Evolutionary conservation across 108 stramenopile genomes (phyloP).

Genomic region (Cyclostephanos tholiformis): DNA sequence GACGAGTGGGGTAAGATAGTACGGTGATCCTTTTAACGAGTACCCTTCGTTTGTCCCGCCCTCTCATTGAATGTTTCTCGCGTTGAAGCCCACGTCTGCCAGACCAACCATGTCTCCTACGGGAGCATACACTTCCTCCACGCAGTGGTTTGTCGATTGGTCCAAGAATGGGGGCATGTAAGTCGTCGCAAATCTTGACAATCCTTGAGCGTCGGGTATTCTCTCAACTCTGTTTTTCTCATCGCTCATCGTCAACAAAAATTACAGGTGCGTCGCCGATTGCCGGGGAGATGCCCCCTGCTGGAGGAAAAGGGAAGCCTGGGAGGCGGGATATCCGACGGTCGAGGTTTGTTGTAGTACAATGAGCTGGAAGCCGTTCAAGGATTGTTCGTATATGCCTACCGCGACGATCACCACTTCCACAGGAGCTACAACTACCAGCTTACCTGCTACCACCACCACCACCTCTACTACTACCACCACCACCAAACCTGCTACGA

Average conservation of each 20-base stretch:
- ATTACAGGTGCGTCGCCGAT: conserved; percentile 1
- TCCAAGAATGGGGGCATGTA: not conserved
- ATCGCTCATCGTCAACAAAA: not conserved
- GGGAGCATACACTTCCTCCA: not conserved
- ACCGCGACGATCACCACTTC: conserved; percentile 9
- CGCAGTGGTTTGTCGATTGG: not conserved
- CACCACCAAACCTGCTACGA: not conserved
- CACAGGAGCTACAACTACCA: not conserved
- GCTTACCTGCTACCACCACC: conserved; percentile 2
- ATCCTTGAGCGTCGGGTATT: not conserved
- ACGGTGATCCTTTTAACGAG: too few relatives aligned
- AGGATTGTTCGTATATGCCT: conserved; percentile 9
- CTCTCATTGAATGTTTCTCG: too few relatives aligned
- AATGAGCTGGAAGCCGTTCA: conserved; percentile 29
- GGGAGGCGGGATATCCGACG: not conserved
- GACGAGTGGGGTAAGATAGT: not conserved
- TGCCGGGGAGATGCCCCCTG: conserved; percentile 3
- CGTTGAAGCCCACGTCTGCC: not conserved
- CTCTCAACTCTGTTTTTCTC: not conserved
- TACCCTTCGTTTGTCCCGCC: too few relatives aligned
- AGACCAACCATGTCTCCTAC: not conserved
- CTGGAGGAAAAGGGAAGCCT: not conserved
- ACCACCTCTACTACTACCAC: conserved; percentile 5
- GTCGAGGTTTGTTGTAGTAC: conserved; percentile 11
- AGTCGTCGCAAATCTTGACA: not conserved